Evolutionary conservation across 2,329 filamentous ascomycete genomes (phyloP).

Genomic region (Fusarium sororula): DNA sequence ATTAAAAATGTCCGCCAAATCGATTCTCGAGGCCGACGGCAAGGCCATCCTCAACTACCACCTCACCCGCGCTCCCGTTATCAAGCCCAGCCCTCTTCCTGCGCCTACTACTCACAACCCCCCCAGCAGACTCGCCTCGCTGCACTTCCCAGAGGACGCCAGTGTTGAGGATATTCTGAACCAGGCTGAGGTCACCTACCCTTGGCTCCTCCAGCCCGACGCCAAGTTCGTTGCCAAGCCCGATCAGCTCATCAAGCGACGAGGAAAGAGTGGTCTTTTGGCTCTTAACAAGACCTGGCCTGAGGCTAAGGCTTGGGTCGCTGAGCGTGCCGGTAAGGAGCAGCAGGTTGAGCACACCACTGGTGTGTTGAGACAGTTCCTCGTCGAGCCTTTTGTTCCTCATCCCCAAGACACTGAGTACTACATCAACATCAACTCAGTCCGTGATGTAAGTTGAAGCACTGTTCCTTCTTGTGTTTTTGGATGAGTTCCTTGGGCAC

Average conservation of each 20-base stretch:
- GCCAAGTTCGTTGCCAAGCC: conserved; percentile 98
- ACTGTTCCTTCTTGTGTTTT: conserved; percentile 36
- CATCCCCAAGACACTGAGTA: conserved; percentile 96
- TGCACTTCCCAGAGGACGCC: conserved; percentile 92
- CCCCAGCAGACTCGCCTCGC: conserved; percentile 86
- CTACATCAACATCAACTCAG: conserved; percentile 99
- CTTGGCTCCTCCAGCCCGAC: conserved; percentile 85
- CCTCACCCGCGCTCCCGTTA: conserved; percentile 94
- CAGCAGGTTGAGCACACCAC: conserved; percentile 93
- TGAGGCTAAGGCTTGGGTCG: conserved; percentile 94
- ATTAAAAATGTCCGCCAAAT: conserved; percentile 73
- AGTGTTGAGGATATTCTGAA: conserved; percentile 85
- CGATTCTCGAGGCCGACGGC: conserved; percentile 98
- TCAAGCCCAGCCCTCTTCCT: conserved; percentile 97
- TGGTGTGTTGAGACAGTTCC: conserved; percentile 90
- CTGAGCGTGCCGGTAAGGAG: conserved; percentile 87
- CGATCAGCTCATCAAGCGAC: conserved; percentile 99
- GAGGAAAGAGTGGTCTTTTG: conserved; percentile 97
- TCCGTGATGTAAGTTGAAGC: conserved; percentile 86
- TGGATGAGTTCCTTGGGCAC: background rate
- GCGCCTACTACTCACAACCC: conserved; percentile 88
- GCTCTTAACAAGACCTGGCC: conserved; percentile 97
- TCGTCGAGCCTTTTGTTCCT: conserved; percentile 98
- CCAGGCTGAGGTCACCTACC: conserved; percentile 95
- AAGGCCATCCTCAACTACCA: conserved; percentile 99